phyloP scores from a whole-genome alignment of 352 stramenopile species.

The Sclerospora graminicola region DNA sequence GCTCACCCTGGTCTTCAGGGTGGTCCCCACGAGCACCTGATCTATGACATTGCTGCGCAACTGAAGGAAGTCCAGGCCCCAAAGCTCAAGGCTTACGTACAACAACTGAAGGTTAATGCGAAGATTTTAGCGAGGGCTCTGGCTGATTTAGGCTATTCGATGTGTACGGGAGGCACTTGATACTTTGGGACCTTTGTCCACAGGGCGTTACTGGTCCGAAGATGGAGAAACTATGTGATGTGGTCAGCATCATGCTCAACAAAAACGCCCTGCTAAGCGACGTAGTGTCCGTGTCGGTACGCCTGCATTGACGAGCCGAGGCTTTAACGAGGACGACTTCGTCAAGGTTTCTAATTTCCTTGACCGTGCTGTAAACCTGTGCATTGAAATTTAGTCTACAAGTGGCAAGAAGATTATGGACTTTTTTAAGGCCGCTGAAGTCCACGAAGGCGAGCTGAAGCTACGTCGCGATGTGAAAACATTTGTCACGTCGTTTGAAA shows the following conservation, averaged over 20 bases:
- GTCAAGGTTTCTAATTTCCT: slow-evolving; percentile 93
- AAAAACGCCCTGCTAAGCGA: slow-evolving; percentile 98
- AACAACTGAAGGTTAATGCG: slow-evolving; percentile 94
- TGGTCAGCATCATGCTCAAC: slow-evolving; percentile 97
- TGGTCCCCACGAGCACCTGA: slow-evolving; percentile 97
- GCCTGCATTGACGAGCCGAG: slow-evolving; percentile 94
- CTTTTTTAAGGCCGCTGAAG: slow-evolving; percentile 82
- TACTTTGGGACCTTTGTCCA: slow-evolving; percentile 96
- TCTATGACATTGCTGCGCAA: slow-evolving; percentile 96
- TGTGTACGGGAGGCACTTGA: slow-evolving; percentile 97
- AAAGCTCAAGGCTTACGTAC: slow-evolving; percentile 95
- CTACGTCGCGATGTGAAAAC: slow-evolving; percentile 87
- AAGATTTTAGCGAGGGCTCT: slow-evolving; percentile 88
- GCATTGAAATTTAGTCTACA: too few relatives aligned
- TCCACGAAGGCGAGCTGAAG: slow-evolving; percentile 78
- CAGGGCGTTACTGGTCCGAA: slow-evolving; percentile 95
- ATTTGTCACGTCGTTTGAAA: slow-evolving; percentile 91
- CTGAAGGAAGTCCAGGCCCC: slow-evolving; percentile 95
- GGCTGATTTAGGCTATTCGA: slow-evolving; percentile 88
- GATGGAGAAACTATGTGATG: slow-evolving; percentile 97
- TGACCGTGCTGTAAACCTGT: slow-evolving; percentile 91
- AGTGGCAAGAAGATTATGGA: slow-evolving; percentile 90
- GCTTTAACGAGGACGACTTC: slow-evolving; percentile 96
- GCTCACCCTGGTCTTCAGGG: slow-evolving; percentile 97
- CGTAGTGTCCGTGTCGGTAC: slow-evolving; percentile 94